A percentile compares a stretch with the other conserved stretches of the same genome.
phyloP scores from a whole-genome alignment of 2,329 filamentous ascomycete genomes.

The Alternaria sp. region DNA sequence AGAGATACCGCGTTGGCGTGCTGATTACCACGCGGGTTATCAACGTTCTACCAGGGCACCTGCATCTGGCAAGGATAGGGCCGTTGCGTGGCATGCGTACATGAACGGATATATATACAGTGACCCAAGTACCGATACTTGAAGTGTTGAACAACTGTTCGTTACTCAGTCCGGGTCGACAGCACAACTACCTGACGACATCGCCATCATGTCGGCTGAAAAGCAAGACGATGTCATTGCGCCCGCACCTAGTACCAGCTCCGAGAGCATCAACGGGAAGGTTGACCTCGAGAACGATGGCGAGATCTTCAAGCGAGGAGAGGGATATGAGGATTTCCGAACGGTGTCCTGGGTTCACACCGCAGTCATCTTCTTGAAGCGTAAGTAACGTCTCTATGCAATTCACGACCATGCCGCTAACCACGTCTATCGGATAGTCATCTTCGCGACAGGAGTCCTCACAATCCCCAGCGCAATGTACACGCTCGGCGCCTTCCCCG shows the following conservation, averaged over 20 bases:
- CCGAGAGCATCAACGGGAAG: slow-evolving; percentile 31
- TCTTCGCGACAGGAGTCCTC: slow-evolving; percentile 59
- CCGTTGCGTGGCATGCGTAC: background rate
- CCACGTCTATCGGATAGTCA: slow-evolving; percentile 41
- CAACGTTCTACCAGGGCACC: slow-evolving; percentile 2
- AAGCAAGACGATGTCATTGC: slow-evolving; percentile 34
- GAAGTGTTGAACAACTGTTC: background rate
- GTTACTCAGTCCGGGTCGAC: background rate
- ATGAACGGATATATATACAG: slow-evolving; percentile 8
- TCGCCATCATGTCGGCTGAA: slow-evolving; percentile 29
- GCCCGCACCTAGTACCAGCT: slow-evolving; percentile 25
- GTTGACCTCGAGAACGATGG: slow-evolving; percentile 42
- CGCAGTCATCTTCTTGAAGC: slow-evolving; percentile 61
- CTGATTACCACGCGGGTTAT: background rate
- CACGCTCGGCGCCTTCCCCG: slow-evolving; percentile 56
- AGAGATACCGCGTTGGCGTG: slow-evolving; percentile 15
- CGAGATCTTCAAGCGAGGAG: slow-evolving; percentile 59
- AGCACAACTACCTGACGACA: background rate
- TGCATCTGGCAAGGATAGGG: slow-evolving; percentile 1
- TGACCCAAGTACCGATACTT: background rate
- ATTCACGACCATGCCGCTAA: background rate
- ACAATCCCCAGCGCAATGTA: slow-evolving; percentile 59
- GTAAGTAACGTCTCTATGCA: slow-evolving; percentile 14
- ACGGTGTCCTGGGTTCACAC: slow-evolving; percentile 61
- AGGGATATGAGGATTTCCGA: slow-evolving; percentile 59